Conservation (phyloP, 2,329 filamentous ascomycete genomes). For the Fusarium verrucosum region DNA sequence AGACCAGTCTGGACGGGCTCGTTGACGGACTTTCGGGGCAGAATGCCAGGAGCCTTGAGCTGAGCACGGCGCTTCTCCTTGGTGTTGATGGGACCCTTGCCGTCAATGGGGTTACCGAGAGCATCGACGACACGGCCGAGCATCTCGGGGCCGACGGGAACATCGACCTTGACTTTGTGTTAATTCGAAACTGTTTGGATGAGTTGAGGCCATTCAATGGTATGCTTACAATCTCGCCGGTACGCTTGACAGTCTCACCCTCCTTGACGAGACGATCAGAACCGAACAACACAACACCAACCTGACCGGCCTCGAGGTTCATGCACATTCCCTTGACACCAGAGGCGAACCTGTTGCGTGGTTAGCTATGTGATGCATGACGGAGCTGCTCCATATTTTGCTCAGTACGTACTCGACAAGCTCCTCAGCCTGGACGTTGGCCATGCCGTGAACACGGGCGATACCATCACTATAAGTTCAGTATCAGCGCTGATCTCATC, state of each 20-base stretch:
- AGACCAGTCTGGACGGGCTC: constrained; percentile 99
- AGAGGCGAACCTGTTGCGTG: constrained; percentile 84
- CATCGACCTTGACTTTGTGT: constrained; percentile 77
- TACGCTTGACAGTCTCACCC: constrained; percentile 99
- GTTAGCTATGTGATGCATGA: constrained; percentile 33
- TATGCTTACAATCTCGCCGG: constrained; percentile 91
- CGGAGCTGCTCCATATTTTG: constrained; percentile 9
- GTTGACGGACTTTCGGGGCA: constrained; percentile 96
- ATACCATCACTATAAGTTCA: constrained; percentile 89
- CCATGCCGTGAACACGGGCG: constrained; percentile 99
- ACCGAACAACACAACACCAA: constrained; percentile 99
- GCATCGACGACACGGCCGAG: constrained; percentile 98
- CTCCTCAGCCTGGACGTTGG: constrained; percentile 99
- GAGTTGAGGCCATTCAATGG: not conserved
- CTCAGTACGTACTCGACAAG: constrained; percentile 88
- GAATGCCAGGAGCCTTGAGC: constrained; percentile 98
- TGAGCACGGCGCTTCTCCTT: constrained; percentile 94
- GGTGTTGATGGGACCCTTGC: constrained; percentile 96
- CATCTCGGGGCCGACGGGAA: constrained; percentile 90
- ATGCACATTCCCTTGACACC: constrained; percentile 99
- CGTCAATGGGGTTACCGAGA: constrained; percentile 98
- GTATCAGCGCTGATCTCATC: constrained; percentile 42
- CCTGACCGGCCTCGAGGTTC: constrained; percentile 99
- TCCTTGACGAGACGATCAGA: constrained; percentile 99
- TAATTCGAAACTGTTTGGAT: constrained; percentile 28